Evolutionary conservation across 1,284 basidiomycete genomes (phyloP), one percentile per base, ranked within the genome.

Genomic region (Sutorius eximius): DNA sequence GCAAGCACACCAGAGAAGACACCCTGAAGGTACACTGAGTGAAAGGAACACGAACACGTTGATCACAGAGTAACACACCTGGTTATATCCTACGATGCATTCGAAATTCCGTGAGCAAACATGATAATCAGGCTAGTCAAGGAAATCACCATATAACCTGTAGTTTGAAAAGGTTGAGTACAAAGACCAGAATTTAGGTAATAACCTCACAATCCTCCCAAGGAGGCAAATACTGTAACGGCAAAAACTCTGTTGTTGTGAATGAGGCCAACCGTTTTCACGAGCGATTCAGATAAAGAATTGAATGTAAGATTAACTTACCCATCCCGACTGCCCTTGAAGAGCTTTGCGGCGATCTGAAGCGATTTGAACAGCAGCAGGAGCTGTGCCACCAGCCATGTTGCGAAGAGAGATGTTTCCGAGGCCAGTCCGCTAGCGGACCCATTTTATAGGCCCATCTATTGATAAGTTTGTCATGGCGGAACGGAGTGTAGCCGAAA

Each of bases 1-100:
- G 79, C 73, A 41, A 87, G 76, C 34, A 88, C 85, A 53, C 85
- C 81, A 27, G 85, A 87, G 71, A 88, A 87, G n/a, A 88, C 86
- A 60, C 86, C 86, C 81, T 85, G 59, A 6, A 50, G 32, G 46
- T 41, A 38, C 47, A 34, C 22, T 42, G 51, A 20, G 34, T 47
- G 45, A 45, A 42, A 45, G 34, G 38, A 18, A 45, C 16, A 13
- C 3, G 41, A 18, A 45, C 16, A 13, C 4, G 41, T 10, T 32
- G 22, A 32, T 42, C 0, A 48, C 38, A 36, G 32, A 59, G 29
- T 47, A 45, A 63, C 72, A 56, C 57, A 81, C 82, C 72, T 87
- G 82, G 62, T 86, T 86, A 66, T 86, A 86, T 41, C 84, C 82
- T 84, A 56, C 15, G 45, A 30, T 45, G 40, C 47, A 42, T 45